Evolutionary conservation across 140 eudicot genomes (phyloP).

Genomic region (Cichorium intybus): DNA sequence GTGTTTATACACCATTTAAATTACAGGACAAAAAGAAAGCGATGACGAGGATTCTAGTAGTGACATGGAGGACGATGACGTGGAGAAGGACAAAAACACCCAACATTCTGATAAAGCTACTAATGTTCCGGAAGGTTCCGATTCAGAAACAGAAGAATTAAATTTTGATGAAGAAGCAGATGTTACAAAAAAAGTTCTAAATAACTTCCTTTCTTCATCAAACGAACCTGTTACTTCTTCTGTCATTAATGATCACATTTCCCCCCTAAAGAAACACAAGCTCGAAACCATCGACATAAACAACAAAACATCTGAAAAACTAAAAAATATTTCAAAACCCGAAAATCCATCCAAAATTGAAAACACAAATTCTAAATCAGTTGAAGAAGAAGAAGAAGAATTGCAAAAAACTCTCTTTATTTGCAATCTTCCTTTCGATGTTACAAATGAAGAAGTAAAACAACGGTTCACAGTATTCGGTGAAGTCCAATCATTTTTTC

Average conservation of each 20-base stretch:
- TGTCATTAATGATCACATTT: slow-evolving; percentile 17
- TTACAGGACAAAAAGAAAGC: slow-evolving; percentile 44
- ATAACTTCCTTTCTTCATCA: slow-evolving; percentile 45
- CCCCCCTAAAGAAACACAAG: slow-evolving; percentile 24
- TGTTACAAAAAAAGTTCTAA: slow-evolving; percentile 71
- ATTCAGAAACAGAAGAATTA: slow-evolving; percentile 34
- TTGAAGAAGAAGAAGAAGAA: slow-evolving; percentile 56
- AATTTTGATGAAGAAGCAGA: slow-evolving; percentile 74
- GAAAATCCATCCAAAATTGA: slow-evolving; percentile 29
- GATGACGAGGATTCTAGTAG: slow-evolving; percentile 48
- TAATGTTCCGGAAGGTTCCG: slow-evolving; percentile 39
- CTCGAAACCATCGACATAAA: slow-evolving; percentile 19
- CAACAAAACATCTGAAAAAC: slow-evolving; percentile 25
- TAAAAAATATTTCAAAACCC: slow-evolving; percentile 16
- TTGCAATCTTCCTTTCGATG: slow-evolving; percentile 81
- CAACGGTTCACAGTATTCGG: slow-evolving; percentile 82
- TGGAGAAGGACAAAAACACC: slow-evolving; percentile 23
- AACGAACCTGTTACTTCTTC: slow-evolving; percentile 28
- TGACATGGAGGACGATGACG: slow-evolving; percentile 49
- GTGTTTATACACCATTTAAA: not conserved
- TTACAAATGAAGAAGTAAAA: slow-evolving; percentile 68
- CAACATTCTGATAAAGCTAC: slow-evolving; percentile 31
- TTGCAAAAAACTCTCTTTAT: slow-evolving; percentile 71
- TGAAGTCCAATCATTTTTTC: slow-evolving; percentile 74
- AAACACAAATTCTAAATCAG: slow-evolving; percentile 22